Conservation (phyloP, 306 rosid genomes). For the Sicyos edulis region DNA sequence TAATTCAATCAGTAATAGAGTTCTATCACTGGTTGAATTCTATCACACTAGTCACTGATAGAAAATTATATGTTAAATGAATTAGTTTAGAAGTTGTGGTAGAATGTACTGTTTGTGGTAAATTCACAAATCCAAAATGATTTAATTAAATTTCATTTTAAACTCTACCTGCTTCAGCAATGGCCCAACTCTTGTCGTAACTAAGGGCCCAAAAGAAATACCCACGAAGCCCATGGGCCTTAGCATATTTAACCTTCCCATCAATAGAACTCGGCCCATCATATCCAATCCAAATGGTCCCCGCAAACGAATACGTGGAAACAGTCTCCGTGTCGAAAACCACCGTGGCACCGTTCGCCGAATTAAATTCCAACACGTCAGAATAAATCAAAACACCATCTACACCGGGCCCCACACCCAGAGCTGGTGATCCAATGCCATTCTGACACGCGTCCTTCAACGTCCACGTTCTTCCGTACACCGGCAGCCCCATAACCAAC, state of each 20-base stretch:
- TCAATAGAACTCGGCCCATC: slow-evolving; percentile 49
- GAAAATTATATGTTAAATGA: too few species aligned
- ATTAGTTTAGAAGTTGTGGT: too few species aligned
- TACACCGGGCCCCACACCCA: slow-evolving; percentile 43
- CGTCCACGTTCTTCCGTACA: slow-evolving; percentile 64
- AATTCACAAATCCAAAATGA: too few species aligned
- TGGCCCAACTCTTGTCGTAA: slow-evolving; percentile 56
- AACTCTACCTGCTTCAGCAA: slow-evolving; percentile 59
- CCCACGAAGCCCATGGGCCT: slow-evolving; percentile 46
- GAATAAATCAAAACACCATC: slow-evolving; percentile 44
- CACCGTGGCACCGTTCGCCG: slow-evolving; percentile 26
- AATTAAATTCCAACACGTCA: slow-evolving; percentile 38
- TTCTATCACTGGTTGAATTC: too few species aligned
- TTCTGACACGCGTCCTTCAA: slow-evolving; percentile 34
- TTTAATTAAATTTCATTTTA: too few species aligned
- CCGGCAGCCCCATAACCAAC: slow-evolving; percentile 62
- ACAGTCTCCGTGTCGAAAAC: slow-evolving; percentile 44
- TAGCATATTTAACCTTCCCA: slow-evolving; percentile 44
- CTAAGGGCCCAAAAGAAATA: slow-evolving; percentile 84
- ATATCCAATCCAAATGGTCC: slow-evolving; percentile 64
- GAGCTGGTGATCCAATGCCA: slow-evolving; percentile 41
- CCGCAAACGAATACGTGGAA: slow-evolving; percentile 48
- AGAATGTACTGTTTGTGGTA: too few species aligned
- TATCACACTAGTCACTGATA: too few species aligned
- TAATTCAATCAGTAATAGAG: too few species aligned